Evolutionary conservation across 352 stramenopile species (phyloP).

Genomic region (Pythium coloratum): DNA sequence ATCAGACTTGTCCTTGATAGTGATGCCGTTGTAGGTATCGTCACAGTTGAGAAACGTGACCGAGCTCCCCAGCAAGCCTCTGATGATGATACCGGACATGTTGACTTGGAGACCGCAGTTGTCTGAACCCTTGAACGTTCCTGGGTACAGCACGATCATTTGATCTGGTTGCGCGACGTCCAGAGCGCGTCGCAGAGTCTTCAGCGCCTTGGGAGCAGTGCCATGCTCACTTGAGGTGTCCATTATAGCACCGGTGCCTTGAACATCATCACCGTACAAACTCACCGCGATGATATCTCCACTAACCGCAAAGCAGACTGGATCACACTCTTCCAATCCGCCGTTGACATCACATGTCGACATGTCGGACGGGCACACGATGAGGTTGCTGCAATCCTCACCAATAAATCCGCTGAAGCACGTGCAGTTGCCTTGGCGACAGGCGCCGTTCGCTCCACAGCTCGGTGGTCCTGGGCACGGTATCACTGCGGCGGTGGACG

Average conservation of each 20-base stretch:
- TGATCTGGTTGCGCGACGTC: conserved; percentile 31
- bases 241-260: conserved; percentile 60
- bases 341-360: conserved; percentile 26
- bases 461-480: conserved; percentile 41
- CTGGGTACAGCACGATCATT: conserved; percentile 56
- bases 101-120: conserved; percentile 46
- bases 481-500: conserved; percentile 13
- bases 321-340: conserved; percentile 31
- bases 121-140: conserved; percentile 30
- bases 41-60: conserved; percentile 47
- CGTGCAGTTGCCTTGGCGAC: conserved; percentile 38
- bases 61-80: conserved; percentile 36
- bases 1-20: conserved; percentile 17
- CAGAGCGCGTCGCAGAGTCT: conserved; percentile 45
- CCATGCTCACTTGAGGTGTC: conserved; percentile 37
- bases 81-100: conserved; percentile 33
- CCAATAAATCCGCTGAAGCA: conserved; percentile 63
- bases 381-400: conserved; percentile 62
- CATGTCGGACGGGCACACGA: conserved; percentile 43
- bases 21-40: conserved; percentile 26
- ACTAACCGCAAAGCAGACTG: conserved; percentile 35
- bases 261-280: conserved; percentile 42
- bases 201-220: conserved; percentile 53
- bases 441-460: conserved; percentile 54
- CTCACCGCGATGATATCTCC: conserved; percentile 52